phyloP scores from a whole-genome alignment of 2,329 filamentous ascomycete species.

The Dactylellina sp. region DNA sequence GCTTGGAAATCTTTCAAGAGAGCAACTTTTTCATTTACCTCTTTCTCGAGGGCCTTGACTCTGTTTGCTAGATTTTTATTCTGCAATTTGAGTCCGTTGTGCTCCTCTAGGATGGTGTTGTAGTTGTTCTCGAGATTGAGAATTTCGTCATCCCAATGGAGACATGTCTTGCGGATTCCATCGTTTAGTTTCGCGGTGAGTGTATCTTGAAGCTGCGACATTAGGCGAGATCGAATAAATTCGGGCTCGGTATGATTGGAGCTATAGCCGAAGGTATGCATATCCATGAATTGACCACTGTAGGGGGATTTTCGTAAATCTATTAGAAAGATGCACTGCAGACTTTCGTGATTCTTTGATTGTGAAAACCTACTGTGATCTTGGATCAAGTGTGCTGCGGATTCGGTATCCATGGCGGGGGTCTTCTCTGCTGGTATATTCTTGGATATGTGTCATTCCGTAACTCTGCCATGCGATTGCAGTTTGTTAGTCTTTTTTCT shows the following conservation, averaged over 20 bases:
- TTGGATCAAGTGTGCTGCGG: constrained; percentile 30
- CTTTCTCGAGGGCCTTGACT: constrained; percentile 35
- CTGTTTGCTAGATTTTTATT: constrained; percentile 39
- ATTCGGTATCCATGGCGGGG: constrained; percentile 29
- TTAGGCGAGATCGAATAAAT: constrained; percentile 31
- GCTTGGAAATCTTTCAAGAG: constrained; percentile 48
- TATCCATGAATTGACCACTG: constrained; percentile 43
- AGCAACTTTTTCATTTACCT: constrained; percentile 38
- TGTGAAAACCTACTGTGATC: constrained; percentile 30
- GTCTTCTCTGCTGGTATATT: constrained; percentile 27
- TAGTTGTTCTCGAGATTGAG: constrained; percentile 44
- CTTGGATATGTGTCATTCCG: constrained; percentile 37
- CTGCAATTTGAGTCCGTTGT: constrained; percentile 26
- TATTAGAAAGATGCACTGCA: neutral
- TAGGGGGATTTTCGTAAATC: neutral
- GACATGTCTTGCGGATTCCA: constrained; percentile 32
- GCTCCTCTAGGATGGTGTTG: constrained; percentile 29
- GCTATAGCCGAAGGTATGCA: constrained; percentile 7
- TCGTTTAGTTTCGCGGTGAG: constrained; percentile 27
- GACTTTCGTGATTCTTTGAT: neutral
- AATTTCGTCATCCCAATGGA: constrained; percentile 40
- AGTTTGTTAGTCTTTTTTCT: neutral
- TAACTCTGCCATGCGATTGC: constrained; percentile 10
- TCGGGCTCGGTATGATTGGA: constrained; percentile 20
- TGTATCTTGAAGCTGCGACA: constrained; percentile 28